Conservation (phyloP, 2,329 filamentous ascomycete genomes). For the Fusarium succisae region DNA sequence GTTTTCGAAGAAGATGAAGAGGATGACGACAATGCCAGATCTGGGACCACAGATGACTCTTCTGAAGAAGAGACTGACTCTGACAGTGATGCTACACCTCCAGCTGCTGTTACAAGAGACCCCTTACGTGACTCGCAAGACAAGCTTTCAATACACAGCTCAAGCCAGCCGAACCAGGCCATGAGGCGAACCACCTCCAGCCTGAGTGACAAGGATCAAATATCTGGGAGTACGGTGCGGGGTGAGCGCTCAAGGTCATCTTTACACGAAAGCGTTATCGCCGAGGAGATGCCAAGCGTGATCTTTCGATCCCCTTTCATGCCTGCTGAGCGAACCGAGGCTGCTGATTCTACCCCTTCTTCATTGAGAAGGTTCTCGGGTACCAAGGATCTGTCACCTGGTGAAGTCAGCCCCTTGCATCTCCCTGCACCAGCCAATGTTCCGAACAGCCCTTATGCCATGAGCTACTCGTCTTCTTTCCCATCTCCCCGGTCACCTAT, state of each 20-base stretch:
- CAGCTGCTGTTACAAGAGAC: slow-evolving; percentile 39
- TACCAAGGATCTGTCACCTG: slow-evolving; percentile 58
- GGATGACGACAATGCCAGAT: slow-evolving; percentile 60
- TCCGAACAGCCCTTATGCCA: slow-evolving; percentile 72
- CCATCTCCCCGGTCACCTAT: slow-evolving; percentile 75
- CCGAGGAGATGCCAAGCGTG: slow-evolving; percentile 56
- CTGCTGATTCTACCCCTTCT: slow-evolving; percentile 54
- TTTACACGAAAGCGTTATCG: slow-evolving; percentile 61
- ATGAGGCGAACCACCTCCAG: slow-evolving; percentile 58
- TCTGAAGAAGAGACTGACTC: slow-evolving; percentile 62
- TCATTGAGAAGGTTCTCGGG: slow-evolving; percentile 56
- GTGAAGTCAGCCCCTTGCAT: slow-evolving; percentile 60
- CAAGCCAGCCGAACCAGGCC: slow-evolving; percentile 28
- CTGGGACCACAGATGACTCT: slow-evolving; percentile 45
- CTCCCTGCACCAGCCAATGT: slow-evolving; percentile 56
- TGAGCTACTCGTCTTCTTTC: slow-evolving; percentile 71
- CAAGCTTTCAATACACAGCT: slow-evolving; percentile 35
- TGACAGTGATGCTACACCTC: slow-evolving; percentile 50
- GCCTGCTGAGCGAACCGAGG: slow-evolving; percentile 46
- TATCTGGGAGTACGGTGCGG: slow-evolving; percentile 48
- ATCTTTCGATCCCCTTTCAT: slow-evolving; percentile 52
- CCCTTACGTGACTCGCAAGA: slow-evolving; percentile 38
- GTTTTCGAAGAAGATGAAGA: slow-evolving; percentile 89
- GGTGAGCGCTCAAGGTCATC: slow-evolving; percentile 61
- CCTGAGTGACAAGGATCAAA: slow-evolving; percentile 52